These are phyloP conservation scores for Apodospora peruviana DNA, from an alignment of 495 filamentous ascomycete genomes.

Conservation along the genomic window DNA sequence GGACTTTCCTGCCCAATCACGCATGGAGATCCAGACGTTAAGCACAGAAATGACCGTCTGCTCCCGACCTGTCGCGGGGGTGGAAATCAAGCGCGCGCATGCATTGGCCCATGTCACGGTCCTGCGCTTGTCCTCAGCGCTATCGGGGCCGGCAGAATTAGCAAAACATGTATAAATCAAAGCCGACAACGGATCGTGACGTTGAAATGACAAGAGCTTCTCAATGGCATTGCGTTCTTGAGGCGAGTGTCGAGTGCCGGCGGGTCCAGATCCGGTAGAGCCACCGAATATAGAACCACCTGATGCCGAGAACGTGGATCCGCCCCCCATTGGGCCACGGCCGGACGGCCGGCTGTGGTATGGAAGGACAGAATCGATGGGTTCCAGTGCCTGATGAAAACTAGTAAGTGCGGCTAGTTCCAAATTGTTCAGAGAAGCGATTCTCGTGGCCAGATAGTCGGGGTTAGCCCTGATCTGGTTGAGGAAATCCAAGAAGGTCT, in stretches of 20 bases:
- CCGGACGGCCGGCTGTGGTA: constrained; percentile 52
- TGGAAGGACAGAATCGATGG: constrained; percentile 75
- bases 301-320: constrained; percentile 14
- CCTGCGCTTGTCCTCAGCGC: constrained; percentile 64
- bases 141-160: constrained; percentile 74
- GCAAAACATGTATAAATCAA: constrained; percentile 87
- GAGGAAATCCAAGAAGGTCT: constrained; percentile 73
- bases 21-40: constrained; percentile 78
- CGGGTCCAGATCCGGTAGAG: constrained; percentile 10
- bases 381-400: constrained; percentile 70
- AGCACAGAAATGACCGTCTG: constrained; percentile 66
- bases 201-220: constrained; percentile 72
- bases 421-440: constrained; percentile 62
- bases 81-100: constrained; percentile 71
- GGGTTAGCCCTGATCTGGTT: constrained; percentile 77
- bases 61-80: constrained; percentile 45
- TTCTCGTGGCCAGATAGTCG: constrained; percentile 76
- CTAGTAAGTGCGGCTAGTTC: constrained; percentile 71
- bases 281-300: constrained; percentile 11
- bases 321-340: constrained; percentile 14
- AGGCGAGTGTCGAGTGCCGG: constrained; percentile 15
- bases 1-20: constrained; percentile 81
- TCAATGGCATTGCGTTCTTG: constrained; percentile 54
- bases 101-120: constrained; percentile 82
- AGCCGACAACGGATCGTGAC: constrained; percentile 79